Percentiles rank a stretch among this genome's conserved stretches.
Conservation (phyloP, 768 basidiomycete species). For the Rhodotorula graminis region DNA sequence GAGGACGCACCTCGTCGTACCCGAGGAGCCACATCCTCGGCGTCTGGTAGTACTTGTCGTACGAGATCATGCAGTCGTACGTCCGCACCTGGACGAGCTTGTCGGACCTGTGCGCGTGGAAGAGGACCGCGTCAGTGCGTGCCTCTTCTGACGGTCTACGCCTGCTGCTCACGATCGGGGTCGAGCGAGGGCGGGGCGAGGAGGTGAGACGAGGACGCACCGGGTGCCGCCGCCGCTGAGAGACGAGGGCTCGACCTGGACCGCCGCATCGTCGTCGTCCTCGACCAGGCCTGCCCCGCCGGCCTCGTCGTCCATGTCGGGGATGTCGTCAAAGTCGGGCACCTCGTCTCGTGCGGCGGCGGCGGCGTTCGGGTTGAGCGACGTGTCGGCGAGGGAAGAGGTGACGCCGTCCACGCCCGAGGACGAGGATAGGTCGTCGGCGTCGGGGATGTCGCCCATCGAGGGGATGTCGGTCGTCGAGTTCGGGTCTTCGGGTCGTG, state of each 20-base stretch:
- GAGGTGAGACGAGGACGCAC: neutral
- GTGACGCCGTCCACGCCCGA: neutral
- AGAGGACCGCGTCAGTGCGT: no score
- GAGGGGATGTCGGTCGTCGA: slow-evolving; percentile 46
- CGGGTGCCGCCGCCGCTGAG: neutral
- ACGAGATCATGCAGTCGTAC: slow-evolving; percentile 99
- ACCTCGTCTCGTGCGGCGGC: slow-evolving; percentile 36
- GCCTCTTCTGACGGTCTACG: no score
- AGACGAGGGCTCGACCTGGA: slow-evolving; percentile 33
- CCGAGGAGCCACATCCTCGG: slow-evolving; percentile 96
- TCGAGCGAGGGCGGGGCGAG: no score
- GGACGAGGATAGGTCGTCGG: slow-evolving; percentile 53
- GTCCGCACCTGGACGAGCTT: slow-evolving; percentile 84
- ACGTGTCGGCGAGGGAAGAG: slow-evolving; percentile 44
- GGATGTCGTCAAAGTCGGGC: slow-evolving; percentile 92
- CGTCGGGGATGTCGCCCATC: slow-evolving; percentile 83
- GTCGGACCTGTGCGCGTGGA: neutral
- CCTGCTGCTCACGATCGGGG: no score
- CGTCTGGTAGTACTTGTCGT: slow-evolving; percentile 99
- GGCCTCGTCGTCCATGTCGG: slow-evolving; percentile 81
- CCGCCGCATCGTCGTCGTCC: slow-evolving; percentile 79
- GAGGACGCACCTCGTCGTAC: slow-evolving; percentile 77
- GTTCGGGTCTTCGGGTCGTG: slow-evolving; percentile 4
- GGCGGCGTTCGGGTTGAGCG: slow-evolving; percentile 25
- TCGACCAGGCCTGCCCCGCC: slow-evolving; percentile 57